Conservation (phyloP, 352 stramenopile genomes). For the Phytophthora fragariaefolia region DNA sequence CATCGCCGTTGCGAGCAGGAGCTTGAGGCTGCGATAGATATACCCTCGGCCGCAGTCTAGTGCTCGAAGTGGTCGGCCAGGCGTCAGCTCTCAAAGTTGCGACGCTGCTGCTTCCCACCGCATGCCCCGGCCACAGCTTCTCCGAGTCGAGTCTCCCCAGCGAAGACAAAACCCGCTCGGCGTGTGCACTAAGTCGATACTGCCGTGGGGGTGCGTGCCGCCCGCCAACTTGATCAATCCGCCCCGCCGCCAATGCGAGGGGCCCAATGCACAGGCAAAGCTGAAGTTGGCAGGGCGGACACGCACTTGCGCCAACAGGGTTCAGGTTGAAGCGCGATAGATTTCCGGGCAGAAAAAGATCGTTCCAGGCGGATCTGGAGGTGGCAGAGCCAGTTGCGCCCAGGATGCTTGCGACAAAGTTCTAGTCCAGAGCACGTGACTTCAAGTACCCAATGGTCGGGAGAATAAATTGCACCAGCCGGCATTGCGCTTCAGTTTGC, state of each 20-base stretch:
- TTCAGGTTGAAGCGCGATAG: slow-evolving; percentile 31
- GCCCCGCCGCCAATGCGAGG: slow-evolving; percentile 2
- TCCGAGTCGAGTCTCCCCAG: background rate
- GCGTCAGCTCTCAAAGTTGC: background rate
- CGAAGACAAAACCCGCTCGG: background rate
- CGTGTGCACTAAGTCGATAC: background rate
- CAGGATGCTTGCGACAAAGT: slow-evolving; percentile 19
- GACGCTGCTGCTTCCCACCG: background rate
- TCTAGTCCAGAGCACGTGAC: slow-evolving; percentile 18
- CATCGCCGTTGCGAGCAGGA: background rate
- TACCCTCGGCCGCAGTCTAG: background rate
- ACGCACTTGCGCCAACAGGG: slow-evolving; percentile 28
- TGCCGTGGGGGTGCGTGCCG: slow-evolving; percentile 1
- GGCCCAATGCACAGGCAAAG: slow-evolving; percentile 17
- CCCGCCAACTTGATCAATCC: slow-evolving; percentile 15
- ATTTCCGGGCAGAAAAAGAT: slow-evolving; percentile 19
- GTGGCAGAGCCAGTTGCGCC: slow-evolving; percentile 8
- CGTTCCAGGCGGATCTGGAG: slow-evolving; percentile 25
- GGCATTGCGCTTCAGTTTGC: slow-evolving; percentile 34
- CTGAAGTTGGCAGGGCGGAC: too few species aligned
- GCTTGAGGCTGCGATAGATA: background rate
- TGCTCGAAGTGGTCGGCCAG: background rate
- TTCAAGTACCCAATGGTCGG: slow-evolving; percentile 10
- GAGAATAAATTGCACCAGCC: slow-evolving; percentile 29
- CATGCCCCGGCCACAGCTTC: background rate